Percentiles rank a stretch among this genome's conserved stretches.
Evolutionary conservation across 495 filamentous ascomycete genomes (phyloP).

Genomic region (Hypoxylon intermedium): DNA sequence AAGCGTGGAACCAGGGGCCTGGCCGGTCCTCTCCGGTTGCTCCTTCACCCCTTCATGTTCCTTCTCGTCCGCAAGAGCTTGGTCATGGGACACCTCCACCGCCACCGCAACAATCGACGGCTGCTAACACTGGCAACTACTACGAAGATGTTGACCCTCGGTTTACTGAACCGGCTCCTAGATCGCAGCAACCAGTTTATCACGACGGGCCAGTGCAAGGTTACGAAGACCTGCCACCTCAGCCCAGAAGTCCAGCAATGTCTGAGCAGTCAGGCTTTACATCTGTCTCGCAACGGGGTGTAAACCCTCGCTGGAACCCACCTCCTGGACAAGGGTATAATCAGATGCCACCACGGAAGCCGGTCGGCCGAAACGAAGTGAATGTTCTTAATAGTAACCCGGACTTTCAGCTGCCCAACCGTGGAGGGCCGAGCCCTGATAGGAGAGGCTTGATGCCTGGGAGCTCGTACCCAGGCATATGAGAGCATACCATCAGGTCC

Average conservation of each 20-base stretch:
- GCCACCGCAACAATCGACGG: slow-evolving; percentile 42
- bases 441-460: slow-evolving; percentile 46
- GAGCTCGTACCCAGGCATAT: slow-evolving; percentile 46
- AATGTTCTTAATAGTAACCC: slow-evolving; percentile 73
- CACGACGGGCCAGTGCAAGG: slow-evolving; percentile 39
- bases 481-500: slow-evolving; percentile 18
- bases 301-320: slow-evolving; percentile 83
- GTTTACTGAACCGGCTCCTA: slow-evolving; percentile 62
- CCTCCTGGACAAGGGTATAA: slow-evolving; percentile 39
- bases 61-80: slow-evolving; percentile 52
- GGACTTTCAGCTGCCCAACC: slow-evolving; percentile 69
- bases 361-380: slow-evolving; percentile 60
- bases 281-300: slow-evolving; percentile 80
- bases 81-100: slow-evolving; percentile 41
- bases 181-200: slow-evolving; percentile 38
- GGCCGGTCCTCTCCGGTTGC: slow-evolving; percentile 51
- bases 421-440: slow-evolving; percentile 30
- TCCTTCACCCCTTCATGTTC: slow-evolving; percentile 41
- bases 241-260: slow-evolving; percentile 74
- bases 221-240: slow-evolving; percentile 69
- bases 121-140: slow-evolving; percentile 64
- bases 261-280: slow-evolving; percentile 84
- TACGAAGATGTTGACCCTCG: slow-evolving; percentile 95
- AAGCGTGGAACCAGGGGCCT: slow-evolving; percentile 60
- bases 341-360: slow-evolving; percentile 51